These are phyloP conservation scores for Alternaria panax DNA, from an alignment of 2,329 filamentous ascomycete genomes.

Conservation along the genomic window DNA sequence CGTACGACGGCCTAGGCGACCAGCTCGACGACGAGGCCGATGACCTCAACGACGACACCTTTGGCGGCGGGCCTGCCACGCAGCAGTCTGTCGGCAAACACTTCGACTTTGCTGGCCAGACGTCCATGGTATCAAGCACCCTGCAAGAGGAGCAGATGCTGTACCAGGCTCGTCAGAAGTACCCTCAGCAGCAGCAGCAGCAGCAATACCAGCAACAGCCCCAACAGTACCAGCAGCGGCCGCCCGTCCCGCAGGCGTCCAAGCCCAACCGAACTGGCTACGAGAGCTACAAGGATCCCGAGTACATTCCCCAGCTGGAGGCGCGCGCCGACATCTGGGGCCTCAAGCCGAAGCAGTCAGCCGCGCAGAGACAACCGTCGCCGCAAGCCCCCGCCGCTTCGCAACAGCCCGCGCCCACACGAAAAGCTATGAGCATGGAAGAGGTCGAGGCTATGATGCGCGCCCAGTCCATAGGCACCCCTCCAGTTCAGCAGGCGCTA, in stretches of 20 bases:
- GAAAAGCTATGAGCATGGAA: constrained; percentile 93
- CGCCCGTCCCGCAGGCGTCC: constrained; percentile 53
- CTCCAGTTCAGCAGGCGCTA: constrained; percentile 42
- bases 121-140: constrained; percentile 82
- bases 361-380: constrained; percentile 44
- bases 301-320: constrained; percentile 87
- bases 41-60: constrained; percentile 96
- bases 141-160: constrained; percentile 91
- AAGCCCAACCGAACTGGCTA: constrained; percentile 82
- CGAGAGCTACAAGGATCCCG: constrained; percentile 85
- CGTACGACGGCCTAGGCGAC: constrained; percentile 93
- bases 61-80: constrained; percentile 62
- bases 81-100: constrained; percentile 77
- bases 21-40: constrained; percentile 91
- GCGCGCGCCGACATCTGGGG: constrained; percentile 95
- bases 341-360: constrained; percentile 67
- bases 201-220: constrained; percentile 8
- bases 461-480: constrained; percentile 63
- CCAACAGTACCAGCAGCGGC: constrained; percentile 43
- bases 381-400: constrained; percentile 27
- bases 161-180: constrained; percentile 74
- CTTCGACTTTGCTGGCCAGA: constrained; percentile 96
- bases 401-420: constrained; percentile 45
- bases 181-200: constrained; percentile 52
- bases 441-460: constrained; percentile 96